phyloP scores from a whole-genome alignment of 2,329 filamentous ascomycete species.

The Aureobasidium sp. region DNA sequence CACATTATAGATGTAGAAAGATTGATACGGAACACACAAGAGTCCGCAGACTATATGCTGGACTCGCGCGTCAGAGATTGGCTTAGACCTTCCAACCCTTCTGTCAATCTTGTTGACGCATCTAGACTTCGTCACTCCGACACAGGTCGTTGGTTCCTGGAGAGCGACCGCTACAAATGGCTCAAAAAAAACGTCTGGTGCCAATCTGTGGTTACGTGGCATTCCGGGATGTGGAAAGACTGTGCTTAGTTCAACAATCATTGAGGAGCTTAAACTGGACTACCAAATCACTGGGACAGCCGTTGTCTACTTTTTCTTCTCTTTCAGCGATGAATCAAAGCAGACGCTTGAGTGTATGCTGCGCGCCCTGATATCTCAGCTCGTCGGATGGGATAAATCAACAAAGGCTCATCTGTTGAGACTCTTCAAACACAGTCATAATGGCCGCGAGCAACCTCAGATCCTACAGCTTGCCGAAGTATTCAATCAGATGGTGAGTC shows the following conservation, averaged over 20 bases:
- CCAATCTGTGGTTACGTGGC: not conserved
- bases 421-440: not conserved
- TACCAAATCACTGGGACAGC: not conserved
- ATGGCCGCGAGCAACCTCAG: not conserved
- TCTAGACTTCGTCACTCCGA: not conserved
- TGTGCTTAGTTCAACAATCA: not conserved
- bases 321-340: not conserved
- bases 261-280: not conserved
- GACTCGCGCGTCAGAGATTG: not conserved
- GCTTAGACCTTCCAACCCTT: not conserved
- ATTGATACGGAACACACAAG: not conserved
- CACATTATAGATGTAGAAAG: not conserved
- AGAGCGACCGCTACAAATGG: not conserved
- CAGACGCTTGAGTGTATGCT: not conserved
- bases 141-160: slow-evolving; percentile 5
- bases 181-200: not conserved
- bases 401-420: not conserved
- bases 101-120: not conserved
- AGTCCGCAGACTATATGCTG: not conserved
- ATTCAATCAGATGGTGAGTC: not conserved
- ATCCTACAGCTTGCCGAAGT: not conserved
- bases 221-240: slow-evolving; percentile 7
- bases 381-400: not conserved
- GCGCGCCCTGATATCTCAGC: not conserved
- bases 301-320: not conserved